Base-by-base conservation (phyloP, 768 basidiomycete species). In the Mycena capillaripes region DNA sequence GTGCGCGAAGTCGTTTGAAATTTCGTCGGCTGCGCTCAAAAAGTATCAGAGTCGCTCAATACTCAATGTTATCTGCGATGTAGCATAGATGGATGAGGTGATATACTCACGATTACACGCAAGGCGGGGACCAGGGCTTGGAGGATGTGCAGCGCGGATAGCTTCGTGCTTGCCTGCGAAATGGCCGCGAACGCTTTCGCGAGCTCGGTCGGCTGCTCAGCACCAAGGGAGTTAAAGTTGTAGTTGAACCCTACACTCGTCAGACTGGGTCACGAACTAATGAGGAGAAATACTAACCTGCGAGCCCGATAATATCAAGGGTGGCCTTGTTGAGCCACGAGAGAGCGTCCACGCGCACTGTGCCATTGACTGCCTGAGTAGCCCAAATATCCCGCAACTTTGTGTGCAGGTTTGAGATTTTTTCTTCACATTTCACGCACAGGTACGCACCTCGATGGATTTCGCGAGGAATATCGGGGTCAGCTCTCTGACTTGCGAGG, bases 251-350 rank as follows among this genome's bases (percentile, higher is more conserved):
- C 75, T 44, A 19, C 0, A 44, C 12, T 36, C 7, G 34, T 36
- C 34, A 36, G 34, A 36, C 34, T 36, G 34, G 34, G 34, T 12
- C 34, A 36, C 71, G n/a, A 3, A 48, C 40, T 17, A 89, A 89
- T 89, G 85, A 83, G 76, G 87, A 44, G 89, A 81, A 17, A 89
- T 90, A 21, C n/a, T 48, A n/a, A 48, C n/a, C 9, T n/a, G n/a
- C n/a, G n/a, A n/a, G n/a, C n/a, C n/a, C n/a, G n/a, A n/a, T n/a
- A n/a, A n/a, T n/a, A n/a, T 48, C 46, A 65, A 92, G 81, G 8
- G 90, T 91, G 6, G 87, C 83, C 56, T 86, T 85, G 27, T 84
- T 85, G 2, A 91, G 81, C 86, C 86, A 91, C 4, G 81, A 77
- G 55, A 88, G 77, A 7, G 88, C 85, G 50, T 92, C 88, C 40